Conservation (phyloP, 1,284 basidiomycete species). For the Pascua guehoae region DNA sequence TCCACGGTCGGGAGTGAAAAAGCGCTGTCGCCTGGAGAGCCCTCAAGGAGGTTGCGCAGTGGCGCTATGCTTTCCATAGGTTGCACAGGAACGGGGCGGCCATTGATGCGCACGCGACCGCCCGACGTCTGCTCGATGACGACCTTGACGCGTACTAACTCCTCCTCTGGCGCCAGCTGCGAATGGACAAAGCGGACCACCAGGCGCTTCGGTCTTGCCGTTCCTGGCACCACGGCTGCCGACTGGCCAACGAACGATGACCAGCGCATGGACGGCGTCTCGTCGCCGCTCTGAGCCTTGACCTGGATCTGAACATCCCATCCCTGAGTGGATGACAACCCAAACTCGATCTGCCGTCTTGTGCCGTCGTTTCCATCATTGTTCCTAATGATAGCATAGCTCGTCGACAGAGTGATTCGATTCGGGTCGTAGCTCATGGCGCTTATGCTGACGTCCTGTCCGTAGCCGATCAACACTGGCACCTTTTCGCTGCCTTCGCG, state of each 20-base stretch:
- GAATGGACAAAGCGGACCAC: constrained; percentile 68
- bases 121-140: constrained; percentile 68
- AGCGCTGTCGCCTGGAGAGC: constrained; percentile 40
- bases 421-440: constrained; percentile 72
- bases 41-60: constrained; percentile 29
- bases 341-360: constrained; percentile 72
- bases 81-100: constrained; percentile 67
- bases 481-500: constrained; percentile 68
- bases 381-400: constrained; percentile 74
- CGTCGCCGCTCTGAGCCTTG: constrained; percentile 66
- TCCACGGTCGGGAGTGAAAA: constrained; percentile 37
- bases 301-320: constrained; percentile 79
- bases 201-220: constrained; percentile 57
- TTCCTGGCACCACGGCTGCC: constrained; percentile 43
- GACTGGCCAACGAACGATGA: constrained; percentile 60
- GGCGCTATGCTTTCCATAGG: constrained; percentile 26
- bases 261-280: constrained; percentile 62
- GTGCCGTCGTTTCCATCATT: constrained; percentile 53
- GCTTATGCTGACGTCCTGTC: constrained; percentile 75
- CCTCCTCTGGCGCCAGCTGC: constrained; percentile 55
- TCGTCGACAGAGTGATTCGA: constrained; percentile 74
- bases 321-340: constrained; percentile 70
- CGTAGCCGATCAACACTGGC: constrained; percentile 72
- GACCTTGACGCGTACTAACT: constrained; percentile 73
- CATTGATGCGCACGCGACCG: constrained; percentile 69